Evolutionary conservation across 2,329 filamentous ascomycete genomes (phyloP).

Genomic region (Cryphonectria radicalis): DNA sequence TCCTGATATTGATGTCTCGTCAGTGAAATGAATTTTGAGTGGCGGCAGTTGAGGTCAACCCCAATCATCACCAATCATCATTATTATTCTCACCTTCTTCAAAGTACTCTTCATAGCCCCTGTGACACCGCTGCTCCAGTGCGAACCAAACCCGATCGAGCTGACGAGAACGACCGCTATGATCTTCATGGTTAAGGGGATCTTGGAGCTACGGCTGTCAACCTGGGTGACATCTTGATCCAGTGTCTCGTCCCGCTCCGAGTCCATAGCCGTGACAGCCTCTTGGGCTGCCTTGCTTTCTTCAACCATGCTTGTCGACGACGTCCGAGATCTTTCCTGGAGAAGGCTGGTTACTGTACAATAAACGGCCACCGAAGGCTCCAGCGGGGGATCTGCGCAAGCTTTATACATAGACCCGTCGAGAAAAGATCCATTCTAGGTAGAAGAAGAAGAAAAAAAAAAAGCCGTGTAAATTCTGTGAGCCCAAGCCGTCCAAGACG

Average conservation of each 20-base stretch:
- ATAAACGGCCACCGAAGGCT: background rate
- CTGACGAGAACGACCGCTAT: conserved; percentile 53
- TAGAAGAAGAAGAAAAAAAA: no score
- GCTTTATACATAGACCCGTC: background rate
- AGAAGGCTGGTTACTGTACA: background rate
- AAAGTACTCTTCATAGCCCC: conserved; percentile 64
- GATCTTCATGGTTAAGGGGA: conserved; percentile 39
- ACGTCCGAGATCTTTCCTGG: background rate
- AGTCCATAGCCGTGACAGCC: conserved; percentile 5
- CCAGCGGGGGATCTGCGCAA: background rate
- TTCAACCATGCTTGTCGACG: conserved; percentile 13
- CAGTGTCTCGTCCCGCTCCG: conserved; percentile 5
- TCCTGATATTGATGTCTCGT: conserved; percentile 38
- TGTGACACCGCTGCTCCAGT: conserved; percentile 64
- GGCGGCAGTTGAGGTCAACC: background rate
- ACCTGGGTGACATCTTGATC: background rate
- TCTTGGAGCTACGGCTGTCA: conserved; percentile 13
- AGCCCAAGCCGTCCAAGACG: background rate
- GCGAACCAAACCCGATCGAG: conserved; percentile 61
- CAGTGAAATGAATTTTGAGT: fast-evolving
- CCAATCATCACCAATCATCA: background rate
- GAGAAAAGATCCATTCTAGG: background rate
- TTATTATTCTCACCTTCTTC: conserved; percentile 49
- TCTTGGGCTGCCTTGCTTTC: conserved; percentile 6
- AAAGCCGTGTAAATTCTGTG: background rate